A percentile compares a stretch with the other conserved stretches of the same genome.
Conservation (phyloP, 2,329 filamentous ascomycete genomes). For the Aspergillus persii region DNA sequence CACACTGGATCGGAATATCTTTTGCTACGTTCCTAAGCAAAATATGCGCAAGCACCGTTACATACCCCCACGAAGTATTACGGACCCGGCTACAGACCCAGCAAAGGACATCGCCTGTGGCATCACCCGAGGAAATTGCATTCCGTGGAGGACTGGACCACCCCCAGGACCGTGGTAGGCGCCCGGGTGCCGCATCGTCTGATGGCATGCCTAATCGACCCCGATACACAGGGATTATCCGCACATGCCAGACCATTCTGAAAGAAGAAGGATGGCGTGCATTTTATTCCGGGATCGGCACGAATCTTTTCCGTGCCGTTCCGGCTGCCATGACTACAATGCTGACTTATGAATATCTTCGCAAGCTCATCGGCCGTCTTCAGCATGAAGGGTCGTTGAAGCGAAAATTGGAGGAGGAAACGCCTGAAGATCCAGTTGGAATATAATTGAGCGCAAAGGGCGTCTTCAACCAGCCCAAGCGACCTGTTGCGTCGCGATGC, state of each 20-base stretch:
- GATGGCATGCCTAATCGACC: slow-evolving; percentile 56
- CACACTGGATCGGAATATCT: slow-evolving; percentile 80
- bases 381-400: slow-evolving; percentile 52
- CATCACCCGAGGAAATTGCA: slow-evolving; percentile 52
- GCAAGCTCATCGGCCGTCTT: slow-evolving; percentile 52
- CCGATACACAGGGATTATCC: slow-evolving; percentile 73
- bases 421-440: slow-evolving; percentile 11
- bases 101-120: slow-evolving; percentile 59
- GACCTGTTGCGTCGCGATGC: not conserved
- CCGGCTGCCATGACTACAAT: slow-evolving; percentile 96
- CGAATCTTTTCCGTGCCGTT: slow-evolving; percentile 94
- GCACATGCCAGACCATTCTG: slow-evolving; percentile 80
- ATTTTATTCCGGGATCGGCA: slow-evolving; percentile 96
- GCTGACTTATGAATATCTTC: slow-evolving; percentile 86
- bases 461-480: not conserved
- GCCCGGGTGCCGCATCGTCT: slow-evolving; percentile 46
- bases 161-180: slow-evolving; percentile 46
- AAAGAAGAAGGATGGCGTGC: slow-evolving; percentile 91
- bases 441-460: slow-evolving; percentile 19
- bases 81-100: slow-evolving; percentile 93
- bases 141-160: slow-evolving; percentile 43
- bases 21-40: slow-evolving; percentile 91
- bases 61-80: slow-evolving; percentile 96
- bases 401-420: slow-evolving; percentile 21
- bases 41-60: slow-evolving; percentile 87